These are phyloP conservation scores for Arthrocladium fulminans DNA, from an alignment of 2,329 filamentous ascomycete species.

Conservation along the genomic window DNA sequence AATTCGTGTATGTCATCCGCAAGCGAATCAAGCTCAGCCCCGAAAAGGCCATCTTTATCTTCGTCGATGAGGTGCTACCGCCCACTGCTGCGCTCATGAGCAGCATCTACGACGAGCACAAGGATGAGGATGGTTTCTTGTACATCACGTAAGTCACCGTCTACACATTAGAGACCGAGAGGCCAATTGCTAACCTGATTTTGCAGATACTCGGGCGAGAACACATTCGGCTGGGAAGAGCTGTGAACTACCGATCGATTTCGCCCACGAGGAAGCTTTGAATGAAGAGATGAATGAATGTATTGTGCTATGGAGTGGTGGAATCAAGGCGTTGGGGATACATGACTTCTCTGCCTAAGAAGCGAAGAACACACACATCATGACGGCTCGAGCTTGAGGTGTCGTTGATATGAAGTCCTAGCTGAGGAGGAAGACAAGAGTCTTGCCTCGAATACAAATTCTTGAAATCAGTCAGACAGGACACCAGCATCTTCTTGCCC, in stretches of 20 bases:
- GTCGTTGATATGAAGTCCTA: neutral
- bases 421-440: conserved; percentile 3
- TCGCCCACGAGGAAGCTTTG: neutral
- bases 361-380: neutral
- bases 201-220: conserved; percentile 84
- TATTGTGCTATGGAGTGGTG: conserved; percentile 5
- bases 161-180: neutral
- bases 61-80: conserved; percentile 95
- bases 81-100: conserved; percentile 97
- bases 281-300: neutral
- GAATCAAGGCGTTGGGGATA: conserved; percentile 2
- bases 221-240: conserved; percentile 67
- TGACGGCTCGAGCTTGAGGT: neutral
- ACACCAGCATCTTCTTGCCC: too few species aligned
- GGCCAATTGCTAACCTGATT: conserved; percentile 21
- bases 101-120: conserved; percentile 99
- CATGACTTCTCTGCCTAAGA: neutral
- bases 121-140: conserved; percentile 78
- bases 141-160: conserved; percentile 70
- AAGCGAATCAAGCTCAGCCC: conserved; percentile 99
- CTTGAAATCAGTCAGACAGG: too few species aligned
- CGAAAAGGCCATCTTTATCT: conserved; percentile 99
- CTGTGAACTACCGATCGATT: conserved; percentile 4
- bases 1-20: conserved; percentile 99
- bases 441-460: conserved; percentile 1